Percentiles rank a stretch among this genome's conserved stretches.
Conservation (phyloP, 768 basidiomycete species). For the Leccinum pellstonianum region DNA sequence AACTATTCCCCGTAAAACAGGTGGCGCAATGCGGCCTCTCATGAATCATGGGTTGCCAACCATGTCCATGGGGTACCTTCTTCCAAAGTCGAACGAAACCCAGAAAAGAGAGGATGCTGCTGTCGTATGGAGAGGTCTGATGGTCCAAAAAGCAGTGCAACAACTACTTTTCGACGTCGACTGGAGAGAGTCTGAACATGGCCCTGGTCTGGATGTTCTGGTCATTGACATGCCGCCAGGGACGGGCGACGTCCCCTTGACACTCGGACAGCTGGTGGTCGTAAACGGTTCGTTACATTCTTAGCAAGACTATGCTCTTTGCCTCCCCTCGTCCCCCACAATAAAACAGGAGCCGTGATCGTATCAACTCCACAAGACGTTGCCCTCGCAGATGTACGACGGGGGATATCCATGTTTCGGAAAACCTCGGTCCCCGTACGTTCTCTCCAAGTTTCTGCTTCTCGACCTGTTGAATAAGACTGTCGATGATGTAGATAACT, state of each 20-base stretch:
- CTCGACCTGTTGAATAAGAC: not conserved
- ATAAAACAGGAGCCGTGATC: slow-evolving; percentile 74
- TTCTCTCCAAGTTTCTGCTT: slow-evolving; percentile 1
- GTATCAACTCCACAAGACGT: slow-evolving; percentile 97
- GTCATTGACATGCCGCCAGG: slow-evolving; percentile 97
- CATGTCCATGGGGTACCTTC: slow-evolving; percentile 97
- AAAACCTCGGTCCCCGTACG: slow-evolving; percentile 86
- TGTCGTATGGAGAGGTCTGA: slow-evolving; percentile 93
- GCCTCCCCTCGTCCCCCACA: not conserved
- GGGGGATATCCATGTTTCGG: slow-evolving; percentile 89
- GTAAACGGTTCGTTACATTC: slow-evolving; percentile 68
- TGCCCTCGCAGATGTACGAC: slow-evolving; percentile 85
- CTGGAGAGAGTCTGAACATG: slow-evolving; percentile 51
- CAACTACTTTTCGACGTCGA: slow-evolving; percentile 96
- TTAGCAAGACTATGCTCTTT: not conserved
- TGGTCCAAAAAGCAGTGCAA: slow-evolving; percentile 98
- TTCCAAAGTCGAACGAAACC: slow-evolving; percentile 53
- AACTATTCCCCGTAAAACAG: slow-evolving; percentile 35
- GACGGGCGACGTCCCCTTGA: slow-evolving; percentile 93
- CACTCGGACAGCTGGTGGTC: slow-evolving; percentile 80
- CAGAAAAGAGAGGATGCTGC: slow-evolving; percentile 66
- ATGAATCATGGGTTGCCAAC: slow-evolving; percentile 86
- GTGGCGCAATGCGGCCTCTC: slow-evolving; percentile 76
- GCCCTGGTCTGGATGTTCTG: slow-evolving; percentile 70
- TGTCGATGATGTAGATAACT: slow-evolving; percentile 54